These are phyloP conservation scores for Aschersonia sp. DNA, from an alignment of 2,329 filamentous ascomycete genomes.

Conservation along the genomic window DNA sequence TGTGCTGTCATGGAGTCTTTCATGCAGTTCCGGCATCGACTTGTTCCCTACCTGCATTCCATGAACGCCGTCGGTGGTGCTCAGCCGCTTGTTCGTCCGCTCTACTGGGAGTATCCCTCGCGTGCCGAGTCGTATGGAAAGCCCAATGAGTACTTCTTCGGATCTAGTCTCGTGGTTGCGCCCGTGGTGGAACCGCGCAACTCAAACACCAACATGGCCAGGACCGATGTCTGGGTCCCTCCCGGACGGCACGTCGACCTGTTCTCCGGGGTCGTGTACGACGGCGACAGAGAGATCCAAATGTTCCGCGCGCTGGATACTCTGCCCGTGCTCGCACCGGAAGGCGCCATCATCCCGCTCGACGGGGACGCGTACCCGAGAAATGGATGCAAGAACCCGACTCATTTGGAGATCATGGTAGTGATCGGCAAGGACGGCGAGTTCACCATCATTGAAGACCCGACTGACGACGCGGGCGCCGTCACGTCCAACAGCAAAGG, in stretches of 20 bases:
- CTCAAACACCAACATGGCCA: constrained; percentile 27
- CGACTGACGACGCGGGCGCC: background rate
- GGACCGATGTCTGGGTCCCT: constrained; percentile 40
- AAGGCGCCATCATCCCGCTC: constrained; percentile 4
- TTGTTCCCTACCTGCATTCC: constrained; percentile 45
- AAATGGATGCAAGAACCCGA: constrained; percentile 3
- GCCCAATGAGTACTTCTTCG: constrained; percentile 45
- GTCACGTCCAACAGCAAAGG: background rate
- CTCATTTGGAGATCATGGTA: background rate
- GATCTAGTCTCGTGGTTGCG: constrained; percentile 36
- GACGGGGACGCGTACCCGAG: background rate
- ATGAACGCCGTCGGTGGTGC: constrained; percentile 33
- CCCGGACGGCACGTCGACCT: constrained; percentile 39
- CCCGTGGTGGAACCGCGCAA: constrained; percentile 39
- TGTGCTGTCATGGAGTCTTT: constrained; percentile 30
- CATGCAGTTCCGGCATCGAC: constrained; percentile 37
- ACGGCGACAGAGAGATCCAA: constrained; percentile 35
- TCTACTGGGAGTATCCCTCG: constrained; percentile 46
- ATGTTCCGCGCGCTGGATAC: constrained; percentile 32
- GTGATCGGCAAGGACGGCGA: constrained; percentile 2
- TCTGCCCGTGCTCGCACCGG: constrained; percentile 26
- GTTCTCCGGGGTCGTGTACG: constrained; percentile 41
- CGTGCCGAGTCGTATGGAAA: constrained; percentile 36
- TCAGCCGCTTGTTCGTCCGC: constrained; percentile 40
- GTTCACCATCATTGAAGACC: constrained; percentile 2